These are phyloP conservation scores for Fusarium sp. DNA, from an alignment of 2,329 filamentous ascomycete species.

Conservation along the genomic window DNA sequence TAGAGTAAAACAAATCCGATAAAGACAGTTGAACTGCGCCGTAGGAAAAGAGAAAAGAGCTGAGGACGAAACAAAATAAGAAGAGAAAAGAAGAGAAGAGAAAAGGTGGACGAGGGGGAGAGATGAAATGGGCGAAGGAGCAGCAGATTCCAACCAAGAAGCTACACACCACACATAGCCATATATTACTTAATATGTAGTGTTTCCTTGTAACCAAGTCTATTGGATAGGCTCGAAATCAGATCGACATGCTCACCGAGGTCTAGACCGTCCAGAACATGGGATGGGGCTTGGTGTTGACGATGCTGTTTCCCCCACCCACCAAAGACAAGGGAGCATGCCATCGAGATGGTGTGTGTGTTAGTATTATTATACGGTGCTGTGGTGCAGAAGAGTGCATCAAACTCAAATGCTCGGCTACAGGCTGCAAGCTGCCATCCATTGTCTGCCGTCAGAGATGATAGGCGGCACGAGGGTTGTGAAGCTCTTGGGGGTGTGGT, in stretches of 20 bases:
- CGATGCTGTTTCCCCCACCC: constrained; percentile 31
- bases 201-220: constrained; percentile 19
- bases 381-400: constrained; percentile 21
- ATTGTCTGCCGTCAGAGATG: constrained; percentile 23
- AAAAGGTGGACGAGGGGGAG: constrained; percentile 1
- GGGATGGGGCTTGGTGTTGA: constrained; percentile 29
- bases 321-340: constrained; percentile 30
- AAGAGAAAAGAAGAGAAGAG: background rate
- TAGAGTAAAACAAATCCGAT: background rate
- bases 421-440: constrained; percentile 32
- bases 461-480: constrained; percentile 28
- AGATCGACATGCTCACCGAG: constrained; percentile 45
- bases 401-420: constrained; percentile 16
- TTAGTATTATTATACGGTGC: too few relatives aligned
- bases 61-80: background rate
- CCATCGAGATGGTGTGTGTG: constrained; percentile 28
- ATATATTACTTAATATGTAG: constrained; percentile 28
- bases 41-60: constrained; percentile 8
- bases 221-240: constrained; percentile 36
- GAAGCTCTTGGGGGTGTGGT: constrained; percentile 36
- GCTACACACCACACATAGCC: constrained; percentile 16
- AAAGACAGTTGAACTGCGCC: constrained; percentile 5
- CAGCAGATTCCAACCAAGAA: constrained; percentile 13
- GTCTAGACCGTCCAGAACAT: constrained; percentile 45
- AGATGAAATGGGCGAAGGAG: constrained; percentile 12